phyloP scores from a whole-genome alignment of 2,329 filamentous ascomycete species.

The Periconia macrospinosa region DNA sequence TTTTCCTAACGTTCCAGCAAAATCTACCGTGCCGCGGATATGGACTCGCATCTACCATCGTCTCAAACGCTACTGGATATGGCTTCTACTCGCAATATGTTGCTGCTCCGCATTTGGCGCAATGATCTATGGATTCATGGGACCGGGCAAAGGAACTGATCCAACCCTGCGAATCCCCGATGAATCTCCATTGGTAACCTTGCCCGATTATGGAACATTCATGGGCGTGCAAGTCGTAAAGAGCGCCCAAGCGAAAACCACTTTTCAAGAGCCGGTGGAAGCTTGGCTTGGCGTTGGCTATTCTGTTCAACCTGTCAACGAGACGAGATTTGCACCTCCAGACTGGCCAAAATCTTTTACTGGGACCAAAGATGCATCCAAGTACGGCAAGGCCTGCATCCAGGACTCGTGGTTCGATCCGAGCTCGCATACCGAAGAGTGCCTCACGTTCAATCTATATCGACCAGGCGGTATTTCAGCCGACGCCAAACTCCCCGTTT shows the following conservation, averaged over 20 bases:
- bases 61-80: not conserved
- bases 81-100: not conserved
- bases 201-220: slow-evolving; percentile 48
- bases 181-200: slow-evolving; percentile 25
- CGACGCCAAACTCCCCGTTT: slow-evolving; percentile 31
- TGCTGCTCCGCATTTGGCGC: not conserved
- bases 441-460: slow-evolving; percentile 37
- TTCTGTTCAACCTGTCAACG: slow-evolving; percentile 44
- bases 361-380: slow-evolving; percentile 42
- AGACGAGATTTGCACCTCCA: slow-evolving; percentile 46
- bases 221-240: slow-evolving; percentile 42
- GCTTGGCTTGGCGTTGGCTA: slow-evolving; percentile 56
- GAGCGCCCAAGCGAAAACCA: slow-evolving; percentile 34
- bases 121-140: not conserved
- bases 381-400: slow-evolving; percentile 48
- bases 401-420: slow-evolving; percentile 46
- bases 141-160: not conserved
- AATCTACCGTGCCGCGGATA: not conserved
- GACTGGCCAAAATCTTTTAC: slow-evolving; percentile 47
- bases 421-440: slow-evolving; percentile 34
- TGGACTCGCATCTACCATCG: not conserved
- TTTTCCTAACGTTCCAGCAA: not conserved
- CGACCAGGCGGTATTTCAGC: slow-evolving; percentile 29
- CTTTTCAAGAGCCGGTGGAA: slow-evolving; percentile 43
- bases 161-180: slow-evolving; percentile 5